Conservation (phyloP, 1,284 basidiomycete genomes). For the Ceratobasidium sp. region DNA sequence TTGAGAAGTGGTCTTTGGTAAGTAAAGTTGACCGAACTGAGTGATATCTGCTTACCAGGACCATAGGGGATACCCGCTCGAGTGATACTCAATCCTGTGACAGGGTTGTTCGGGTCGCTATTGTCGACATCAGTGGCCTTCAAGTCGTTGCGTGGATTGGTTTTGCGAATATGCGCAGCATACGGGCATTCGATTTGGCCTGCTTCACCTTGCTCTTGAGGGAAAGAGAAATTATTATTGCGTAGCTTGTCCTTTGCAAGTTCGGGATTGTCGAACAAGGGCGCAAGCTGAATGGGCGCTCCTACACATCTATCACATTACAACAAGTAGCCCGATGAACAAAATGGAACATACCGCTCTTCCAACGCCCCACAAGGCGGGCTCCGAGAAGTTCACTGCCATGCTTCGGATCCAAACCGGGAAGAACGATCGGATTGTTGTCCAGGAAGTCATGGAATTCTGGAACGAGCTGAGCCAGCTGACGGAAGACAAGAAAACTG, state of each 20-base stretch:
- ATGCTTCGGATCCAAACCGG: constrained; percentile 57
- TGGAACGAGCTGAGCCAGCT: constrained; percentile 56
- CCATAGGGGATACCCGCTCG: constrained; percentile 66
- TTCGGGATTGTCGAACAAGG: constrained; percentile 61
- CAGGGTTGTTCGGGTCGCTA: not conserved
- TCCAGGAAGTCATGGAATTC: constrained; percentile 47
- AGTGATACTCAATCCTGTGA: constrained; percentile 57
- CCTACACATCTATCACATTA: constrained; percentile 57
- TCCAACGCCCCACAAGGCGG: constrained; percentile 71
- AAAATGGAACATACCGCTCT: constrained; percentile 53
- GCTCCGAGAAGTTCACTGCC: constrained; percentile 69
- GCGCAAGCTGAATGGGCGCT: constrained; percentile 64
- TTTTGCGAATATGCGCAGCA: constrained; percentile 70
- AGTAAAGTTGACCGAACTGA: not conserved
- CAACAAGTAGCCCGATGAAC: constrained; percentile 17
- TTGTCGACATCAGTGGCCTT: constrained; percentile 55
- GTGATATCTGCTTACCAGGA: constrained; percentile 54
- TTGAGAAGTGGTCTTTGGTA: too few species aligned
- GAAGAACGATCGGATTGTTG: constrained; percentile 30
- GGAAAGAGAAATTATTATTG: constrained; percentile 66
- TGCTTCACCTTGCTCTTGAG: constrained; percentile 47
- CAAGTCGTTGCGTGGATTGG: constrained; percentile 66
- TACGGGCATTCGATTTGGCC: constrained; percentile 67
- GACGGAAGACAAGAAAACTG: constrained; percentile 70
- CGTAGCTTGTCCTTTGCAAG: constrained; percentile 60